Base-by-base conservation (phyloP, 1,284 basidiomycete species). In the Cystobasidiaceae sp. region DNA sequence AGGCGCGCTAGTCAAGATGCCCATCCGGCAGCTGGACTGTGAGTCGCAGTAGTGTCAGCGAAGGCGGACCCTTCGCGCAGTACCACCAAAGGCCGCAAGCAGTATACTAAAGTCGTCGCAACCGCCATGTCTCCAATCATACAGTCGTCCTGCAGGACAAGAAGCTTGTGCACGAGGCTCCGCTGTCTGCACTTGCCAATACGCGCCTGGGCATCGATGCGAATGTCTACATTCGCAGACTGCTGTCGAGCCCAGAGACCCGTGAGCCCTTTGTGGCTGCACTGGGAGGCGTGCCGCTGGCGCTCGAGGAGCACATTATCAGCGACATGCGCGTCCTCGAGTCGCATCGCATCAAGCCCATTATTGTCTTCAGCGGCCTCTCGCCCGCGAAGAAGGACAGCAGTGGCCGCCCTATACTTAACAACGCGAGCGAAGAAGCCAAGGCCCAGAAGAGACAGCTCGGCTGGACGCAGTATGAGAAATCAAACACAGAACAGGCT, bases 131-230 rank as follows among this genome's bases (percentile, higher is more conserved):
- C 37, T 39, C 37, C 11, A 11, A 8, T 15, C 8, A 23, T 6
- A n/a, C 77, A 93, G 90, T 82, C 76, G 90, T 90, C 76, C 82
- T 97, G 71, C 78, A 82, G 32, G 91, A 94, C 80, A 86, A 89
- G 76, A 90, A 92, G 78, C 87, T 94, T 73, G 78, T 89, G 68
- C 86, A 90, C 78, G 87, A 86, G 50, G 85, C 88, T 58, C 86
- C 90, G 27, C 83, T 99, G 60, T 85, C 84, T 67, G 85, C 88
- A 5, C 83, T 99, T 59, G 84, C 89, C 50, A 91, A 96, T 77
- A 91, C 93, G 58, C 88, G 96, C 57, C 86, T 99, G 28, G 94
- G 94, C 51, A 97, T 99, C 76, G 96, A 99, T 82, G 90, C 93
- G 6, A 86, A 89, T 15, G 86, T 89, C 78, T 98, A 97, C 78